Conservation (phyloP, 163 green algal species). For the Prototheca wickerhamii region DNA sequence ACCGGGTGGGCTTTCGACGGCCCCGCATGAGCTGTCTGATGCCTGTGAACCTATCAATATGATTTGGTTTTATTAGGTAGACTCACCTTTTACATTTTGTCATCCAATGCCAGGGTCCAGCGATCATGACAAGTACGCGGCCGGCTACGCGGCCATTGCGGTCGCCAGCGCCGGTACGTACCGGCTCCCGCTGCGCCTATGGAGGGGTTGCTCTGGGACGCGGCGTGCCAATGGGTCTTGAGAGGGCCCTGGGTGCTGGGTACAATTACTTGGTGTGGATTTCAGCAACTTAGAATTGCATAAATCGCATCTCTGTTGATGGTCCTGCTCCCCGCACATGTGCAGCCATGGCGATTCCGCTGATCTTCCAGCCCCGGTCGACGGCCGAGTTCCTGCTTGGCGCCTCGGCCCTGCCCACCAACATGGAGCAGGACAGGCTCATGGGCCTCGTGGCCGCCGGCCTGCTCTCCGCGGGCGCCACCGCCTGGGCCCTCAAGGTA, state of each 20-base stretch:
- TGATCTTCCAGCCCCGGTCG: constrained; percentile 15
- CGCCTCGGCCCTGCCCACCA: constrained; percentile 18
- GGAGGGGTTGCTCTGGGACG: neutral
- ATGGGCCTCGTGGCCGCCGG: constrained; percentile 32
- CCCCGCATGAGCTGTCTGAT: no score
- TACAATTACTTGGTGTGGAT: neutral
- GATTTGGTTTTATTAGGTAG: no score
- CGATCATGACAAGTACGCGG: constrained; percentile 15
- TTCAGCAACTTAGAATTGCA: neutral
- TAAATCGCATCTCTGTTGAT: neutral
- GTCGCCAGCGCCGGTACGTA: constrained; percentile 9
- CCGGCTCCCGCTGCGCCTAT: neutral
- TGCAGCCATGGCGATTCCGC: constrained; percentile 14
- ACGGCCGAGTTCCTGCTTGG: constrained; percentile 35
- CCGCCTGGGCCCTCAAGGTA: constrained; percentile 29
- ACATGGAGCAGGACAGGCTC: constrained; percentile 31
- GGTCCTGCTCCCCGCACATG: neutral
- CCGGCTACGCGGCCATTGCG: constrained; percentile 11
- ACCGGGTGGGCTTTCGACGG: no score
- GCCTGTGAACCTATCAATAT: no score
- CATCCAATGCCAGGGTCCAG: no score
- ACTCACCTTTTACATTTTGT: no score
- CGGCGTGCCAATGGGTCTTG: neutral
- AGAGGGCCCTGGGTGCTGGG: neutral
- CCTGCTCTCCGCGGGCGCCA: constrained; percentile 14